Conservation (phyloP, 2,329 filamentous ascomycete genomes). For the Neospermospora avenae region DNA sequence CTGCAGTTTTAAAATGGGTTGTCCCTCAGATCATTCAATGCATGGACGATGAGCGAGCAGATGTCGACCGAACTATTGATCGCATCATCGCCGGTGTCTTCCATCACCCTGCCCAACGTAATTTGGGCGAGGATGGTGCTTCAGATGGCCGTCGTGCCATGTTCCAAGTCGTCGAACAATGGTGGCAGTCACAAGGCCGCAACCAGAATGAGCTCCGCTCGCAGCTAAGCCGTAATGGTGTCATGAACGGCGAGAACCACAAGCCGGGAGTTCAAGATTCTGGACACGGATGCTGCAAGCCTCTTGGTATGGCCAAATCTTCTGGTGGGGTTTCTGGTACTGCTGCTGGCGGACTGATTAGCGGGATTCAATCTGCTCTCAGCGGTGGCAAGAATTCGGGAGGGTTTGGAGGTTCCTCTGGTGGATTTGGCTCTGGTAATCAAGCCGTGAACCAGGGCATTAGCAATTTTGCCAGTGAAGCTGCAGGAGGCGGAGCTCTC, state of each 20-base stretch:
- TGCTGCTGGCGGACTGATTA: conserved; percentile 55
- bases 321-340: conserved; percentile 47
- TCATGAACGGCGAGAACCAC: conserved; percentile 76
- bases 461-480: conserved; percentile 53
- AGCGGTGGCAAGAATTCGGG: conserved; percentile 20
- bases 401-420: conserved; percentile 26
- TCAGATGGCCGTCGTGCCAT: conserved; percentile 70
- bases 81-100: conserved; percentile 80
- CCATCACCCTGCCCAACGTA: conserved; percentile 80
- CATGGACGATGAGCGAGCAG: conserved; percentile 74
- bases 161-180: conserved; percentile 76
- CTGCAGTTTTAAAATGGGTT: conserved; percentile 75
- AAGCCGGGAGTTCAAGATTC: conserved; percentile 80
- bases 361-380: conserved; percentile 52
- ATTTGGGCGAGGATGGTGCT: conserved; percentile 66
- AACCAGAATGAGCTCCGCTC: conserved; percentile 66
- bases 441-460: conserved; percentile 37
- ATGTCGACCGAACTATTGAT: conserved; percentile 67
- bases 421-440: conserved; percentile 15
- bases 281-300: conserved; percentile 77
- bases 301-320: conserved; percentile 70
- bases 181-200: conserved; percentile 70
- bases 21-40: conserved; percentile 86
- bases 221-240: conserved; percentile 75
- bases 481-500: conserved; percentile 60